Base-by-base conservation (phyloP, 2,329 filamentous ascomycete genomes). In the Ophiobolus disseminans region DNA sequence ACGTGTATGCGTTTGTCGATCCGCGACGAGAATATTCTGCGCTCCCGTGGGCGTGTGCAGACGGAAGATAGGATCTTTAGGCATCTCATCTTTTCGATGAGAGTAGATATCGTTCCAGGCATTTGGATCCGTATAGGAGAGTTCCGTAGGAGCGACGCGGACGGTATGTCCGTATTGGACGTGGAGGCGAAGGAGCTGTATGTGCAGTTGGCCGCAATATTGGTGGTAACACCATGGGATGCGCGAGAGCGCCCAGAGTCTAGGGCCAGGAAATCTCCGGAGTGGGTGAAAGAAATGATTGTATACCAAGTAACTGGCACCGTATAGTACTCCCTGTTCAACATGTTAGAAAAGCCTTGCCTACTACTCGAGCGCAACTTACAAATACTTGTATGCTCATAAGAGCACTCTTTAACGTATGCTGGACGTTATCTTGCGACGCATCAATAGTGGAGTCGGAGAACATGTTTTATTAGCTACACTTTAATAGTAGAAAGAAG, bases 261-360 rank as follows among this genome's bases (percentile, higher is more conserved):
- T 65, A 3, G 76, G 75, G 3, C 75, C 76, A 11, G 75, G 75
- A 41, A 67, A 73, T 19, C 67, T 64, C 16, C 64, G 48, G 1
- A 77, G 63, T 4, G 75, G 75, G 28, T 76, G 72, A 41, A 77
- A 69, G 25, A 28, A 28, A n/a, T n/a, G n/a, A n/a, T n/a, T n/a
- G n/a, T n/a, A n/a, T n/a, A n/a, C n/a, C n/a, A n/a, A n/a, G n/a
- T n/a, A n/a, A n/a, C n/a, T n/a, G n/a, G n/a, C n/a, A n/a, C n/a
- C n/a, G n/a, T n/a, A n/a, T n/a, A n/a, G n/a, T n/a, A n/a, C n/a
- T n/a, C n/a, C n/a, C n/a, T n/a, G n/a, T n/a, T n/a, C n/a, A n/a
- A n/a, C n/a, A n/a, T n/a, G n/a, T n/a, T n/a, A n/a, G n/a, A n/a
- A n/a, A n/a, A n/a, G n/a, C n/a, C n/a, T n/a, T n/a, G n/a, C n/a